Conservation (phyloP, 495 filamentous ascomycete species). For the Lepraria neglecta region DNA sequence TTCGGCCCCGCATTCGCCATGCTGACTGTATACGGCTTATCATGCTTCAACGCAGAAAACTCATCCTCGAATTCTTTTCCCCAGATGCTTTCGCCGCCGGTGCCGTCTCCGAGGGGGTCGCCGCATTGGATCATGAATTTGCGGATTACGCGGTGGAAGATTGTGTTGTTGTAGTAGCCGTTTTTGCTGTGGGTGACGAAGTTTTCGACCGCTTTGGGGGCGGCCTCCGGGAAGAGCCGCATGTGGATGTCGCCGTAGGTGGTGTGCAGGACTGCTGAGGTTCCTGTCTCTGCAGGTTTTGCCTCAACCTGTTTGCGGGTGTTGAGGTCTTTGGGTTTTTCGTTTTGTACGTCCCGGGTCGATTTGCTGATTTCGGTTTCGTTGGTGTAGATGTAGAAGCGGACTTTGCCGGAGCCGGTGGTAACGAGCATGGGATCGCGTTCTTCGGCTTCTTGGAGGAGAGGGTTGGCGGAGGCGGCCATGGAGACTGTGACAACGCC, state of each 20-base stretch:
- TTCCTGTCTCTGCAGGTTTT: slow-evolving; percentile 64
- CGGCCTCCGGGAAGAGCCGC: slow-evolving; percentile 85
- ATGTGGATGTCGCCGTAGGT: slow-evolving; percentile 92
- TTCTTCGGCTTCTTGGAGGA: slow-evolving; percentile 85
- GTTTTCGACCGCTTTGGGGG: slow-evolving; percentile 96
- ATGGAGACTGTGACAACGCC: slow-evolving; percentile 91
- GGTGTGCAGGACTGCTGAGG: slow-evolving; percentile 80
- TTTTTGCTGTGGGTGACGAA: slow-evolving; percentile 84
- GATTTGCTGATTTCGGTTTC: slow-evolving; percentile 77
- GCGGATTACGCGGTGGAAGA: slow-evolving; percentile 94
- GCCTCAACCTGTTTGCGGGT: slow-evolving; percentile 44
- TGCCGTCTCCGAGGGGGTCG: slow-evolving; percentile 91
- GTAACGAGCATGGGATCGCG: slow-evolving; percentile 83
- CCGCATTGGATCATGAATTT: slow-evolving; percentile 99
- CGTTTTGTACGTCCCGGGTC: slow-evolving; percentile 87
- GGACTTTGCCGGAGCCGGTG: slow-evolving; percentile 79
- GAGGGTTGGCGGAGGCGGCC: slow-evolving; percentile 88
- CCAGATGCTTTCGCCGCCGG: slow-evolving; percentile 96
- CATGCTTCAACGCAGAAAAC: slow-evolving; percentile 83
- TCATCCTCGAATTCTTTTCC: slow-evolving; percentile 93
- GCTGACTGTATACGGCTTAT: slow-evolving; percentile 90
- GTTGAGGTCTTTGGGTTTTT: slow-evolving; percentile 63
- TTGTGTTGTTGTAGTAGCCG: slow-evolving; percentile 93
- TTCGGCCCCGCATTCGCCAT: slow-evolving; percentile 96
- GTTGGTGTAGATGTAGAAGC: slow-evolving; percentile 98